These are phyloP conservation scores for Nannochloris sp. DNA, from an alignment of 139 green algal species.

Conservation along the genomic window DNA sequence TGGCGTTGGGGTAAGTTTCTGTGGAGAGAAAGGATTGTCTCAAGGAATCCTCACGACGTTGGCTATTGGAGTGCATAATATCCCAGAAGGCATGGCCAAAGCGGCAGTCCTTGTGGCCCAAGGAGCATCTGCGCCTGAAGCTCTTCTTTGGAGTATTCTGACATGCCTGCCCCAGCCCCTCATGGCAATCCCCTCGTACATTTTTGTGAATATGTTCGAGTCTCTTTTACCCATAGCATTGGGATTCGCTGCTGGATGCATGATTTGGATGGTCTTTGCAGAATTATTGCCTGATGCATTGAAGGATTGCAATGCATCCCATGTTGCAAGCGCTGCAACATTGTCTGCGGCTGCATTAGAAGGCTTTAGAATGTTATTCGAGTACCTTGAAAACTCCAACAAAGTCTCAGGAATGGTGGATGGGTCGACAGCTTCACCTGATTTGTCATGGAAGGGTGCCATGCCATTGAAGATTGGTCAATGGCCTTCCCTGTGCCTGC, in stretches of 20 bases:
- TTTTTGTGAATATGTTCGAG: slow-evolving; percentile 90
- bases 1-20: slow-evolving; percentile 87
- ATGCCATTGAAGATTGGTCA: too few relatives aligned
- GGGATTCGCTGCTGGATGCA: slow-evolving; percentile 96
- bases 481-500: too few relatives aligned
- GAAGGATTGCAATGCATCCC: slow-evolving; percentile 26
- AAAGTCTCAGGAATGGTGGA: too few relatives aligned
- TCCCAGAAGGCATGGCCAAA: slow-evolving; percentile 92
- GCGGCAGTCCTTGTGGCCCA: slow-evolving; percentile 79
- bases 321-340: slow-evolving; percentile 81
- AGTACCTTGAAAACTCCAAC: slow-evolving; percentile 48
- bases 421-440: too few relatives aligned
- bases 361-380: slow-evolving; percentile 65
- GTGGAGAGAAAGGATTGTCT: slow-evolving; percentile 65
- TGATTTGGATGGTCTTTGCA: slow-evolving; percentile 96
- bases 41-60: slow-evolving; percentile 86
- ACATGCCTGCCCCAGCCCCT: slow-evolving; percentile 80
- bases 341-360: slow-evolving; percentile 80
- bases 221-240: slow-evolving; percentile 79
- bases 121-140: slow-evolving; percentile 56
- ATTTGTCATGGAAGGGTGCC: too few relatives aligned
- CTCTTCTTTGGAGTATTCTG: slow-evolving; percentile 74
- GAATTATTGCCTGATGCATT: slow-evolving; percentile 93
- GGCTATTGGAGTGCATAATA: slow-evolving; percentile 95
- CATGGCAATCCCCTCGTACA: slow-evolving; percentile 82